Evolutionary conservation across 2,329 filamentous ascomycete genomes (phyloP), one percentile per base, ranked within the genome.

Genomic region (Paecilomyces niveus): DNA sequence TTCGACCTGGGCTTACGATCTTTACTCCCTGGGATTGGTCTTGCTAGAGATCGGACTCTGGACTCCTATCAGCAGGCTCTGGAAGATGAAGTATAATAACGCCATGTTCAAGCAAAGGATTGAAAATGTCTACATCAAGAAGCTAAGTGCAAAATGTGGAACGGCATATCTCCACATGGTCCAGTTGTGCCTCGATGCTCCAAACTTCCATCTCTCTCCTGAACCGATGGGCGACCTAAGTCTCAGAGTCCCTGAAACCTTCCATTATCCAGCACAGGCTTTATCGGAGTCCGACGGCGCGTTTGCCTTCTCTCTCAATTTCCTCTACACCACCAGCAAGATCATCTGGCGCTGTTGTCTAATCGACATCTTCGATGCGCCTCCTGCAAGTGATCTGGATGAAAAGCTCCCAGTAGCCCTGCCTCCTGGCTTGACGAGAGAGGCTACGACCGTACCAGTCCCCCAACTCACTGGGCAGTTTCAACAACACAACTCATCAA

Each of bases 21-120:
- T 87, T 18, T 87, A 87, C 68, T 83, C 83, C 49, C 75, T 88
- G 1, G 85, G 84, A 2, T 70, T 88, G 26, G 77, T 87, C 3
- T 71, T 88, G 31, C 74, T 88, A 31, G 85, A 88, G 64, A 82
- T 87, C 60, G 85, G 85, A 3, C 70, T 87, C 2, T 88, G 85
- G 85, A 79, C 81, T 31, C 85, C 85, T 0, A 75, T 87, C 26
- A 81, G 80, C 57, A 82, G 83, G 58, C 69, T 87, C 21, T 87
- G 83, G 82, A 88, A 88, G 66, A 75, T 81, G 61, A 87, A 86
- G 67, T 88, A 88, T 68, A 81, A 80, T 24, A 78, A 83, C 21
- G 73, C 77, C 18, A 83, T 85, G 71, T 87, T 87, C 74, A 86
- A 86, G 68, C 76, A 83, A 54, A 77, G 84, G 39, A 77, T 88